These are phyloP conservation scores for Nyssa sinensis DNA, from an alignment of 148 eudicot species.

Conservation along the genomic window DNA sequence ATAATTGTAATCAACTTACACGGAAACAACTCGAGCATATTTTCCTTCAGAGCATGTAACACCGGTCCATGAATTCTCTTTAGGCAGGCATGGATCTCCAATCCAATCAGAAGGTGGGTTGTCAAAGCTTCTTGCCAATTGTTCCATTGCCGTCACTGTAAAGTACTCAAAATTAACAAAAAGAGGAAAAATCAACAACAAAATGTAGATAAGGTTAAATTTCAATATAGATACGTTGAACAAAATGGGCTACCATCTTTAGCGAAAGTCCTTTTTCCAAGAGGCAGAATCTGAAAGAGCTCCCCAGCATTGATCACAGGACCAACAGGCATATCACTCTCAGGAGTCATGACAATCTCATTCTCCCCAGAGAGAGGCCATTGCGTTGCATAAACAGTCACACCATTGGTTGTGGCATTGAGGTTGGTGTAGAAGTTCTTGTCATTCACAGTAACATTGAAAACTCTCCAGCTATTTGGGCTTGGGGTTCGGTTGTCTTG, in stretches of 20 bases:
- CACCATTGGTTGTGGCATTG: conserved; percentile 62
- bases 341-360: conserved; percentile 48
- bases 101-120: conserved; percentile 70
- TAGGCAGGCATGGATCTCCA: conserved; percentile 92
- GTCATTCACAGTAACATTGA: conserved; percentile 55
- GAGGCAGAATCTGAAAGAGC: conserved; percentile 55
- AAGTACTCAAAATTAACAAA: background rate
- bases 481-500: conserved; percentile 75
- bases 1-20: conserved; percentile 51
- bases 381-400: conserved; percentile 46
- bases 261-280: conserved; percentile 45
- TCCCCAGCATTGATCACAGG: conserved; percentile 86
- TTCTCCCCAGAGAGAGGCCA: conserved; percentile 75
- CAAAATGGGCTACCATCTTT: conserved; percentile 54
- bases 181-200: conserved; percentile 3
- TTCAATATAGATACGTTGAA: background rate
- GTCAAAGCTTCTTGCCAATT: conserved; percentile 38
- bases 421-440: conserved; percentile 39
- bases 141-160: conserved; percentile 55
- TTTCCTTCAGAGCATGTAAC: conserved; percentile 43
- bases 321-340: conserved; percentile 51
- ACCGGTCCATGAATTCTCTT: conserved; percentile 65
- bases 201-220: background rate
- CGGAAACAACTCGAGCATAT: conserved; percentile 39
- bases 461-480: conserved; percentile 84